These are phyloP conservation scores for Selaginella moellendorffii DNA, from an alignment of 75 land plant genomes.

Conservation along the genomic window DNA sequence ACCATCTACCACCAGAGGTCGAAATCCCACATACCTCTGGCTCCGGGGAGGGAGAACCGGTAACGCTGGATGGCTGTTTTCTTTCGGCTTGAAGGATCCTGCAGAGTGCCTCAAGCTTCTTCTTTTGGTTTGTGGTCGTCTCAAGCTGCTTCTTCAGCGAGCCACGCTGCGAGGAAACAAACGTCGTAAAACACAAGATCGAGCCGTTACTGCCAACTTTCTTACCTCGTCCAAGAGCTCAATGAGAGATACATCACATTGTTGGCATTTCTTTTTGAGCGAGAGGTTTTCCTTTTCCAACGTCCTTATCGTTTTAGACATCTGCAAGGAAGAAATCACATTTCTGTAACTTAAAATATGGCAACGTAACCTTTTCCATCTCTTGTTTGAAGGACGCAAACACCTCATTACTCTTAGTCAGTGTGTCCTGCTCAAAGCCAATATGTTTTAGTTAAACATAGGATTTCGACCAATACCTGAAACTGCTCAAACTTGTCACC, in stretches of 20 bases:
- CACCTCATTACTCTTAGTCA: slow-evolving; percentile 91
- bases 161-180: background rate
- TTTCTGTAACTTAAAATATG: background rate
- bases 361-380: slow-evolving; percentile 90
- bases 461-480: slow-evolving; percentile 32
- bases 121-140: background rate
- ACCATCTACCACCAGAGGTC: background rate
- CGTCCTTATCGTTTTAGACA: slow-evolving; percentile 77
- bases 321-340: slow-evolving; percentile 30
- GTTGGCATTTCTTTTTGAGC: slow-evolving; percentile 72
- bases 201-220: background rate
- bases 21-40: background rate
- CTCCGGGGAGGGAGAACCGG: background rate
- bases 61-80: background rate
- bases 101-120: background rate
- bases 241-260: slow-evolving; percentile 72
- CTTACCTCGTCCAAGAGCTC: slow-evolving; percentile 86
- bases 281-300: slow-evolving; percentile 80
- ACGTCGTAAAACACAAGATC: background rate
- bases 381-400: slow-evolving; percentile 89
- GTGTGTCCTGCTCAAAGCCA: slow-evolving; percentile 52
- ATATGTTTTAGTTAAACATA: background rate
- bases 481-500: slow-evolving; percentile 96
- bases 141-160: background rate
- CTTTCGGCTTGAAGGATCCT: background rate